These are phyloP conservation scores for Colletotrichum lini DNA, from an alignment of 2,329 filamentous ascomycete species.

Conservation along the genomic window DNA sequence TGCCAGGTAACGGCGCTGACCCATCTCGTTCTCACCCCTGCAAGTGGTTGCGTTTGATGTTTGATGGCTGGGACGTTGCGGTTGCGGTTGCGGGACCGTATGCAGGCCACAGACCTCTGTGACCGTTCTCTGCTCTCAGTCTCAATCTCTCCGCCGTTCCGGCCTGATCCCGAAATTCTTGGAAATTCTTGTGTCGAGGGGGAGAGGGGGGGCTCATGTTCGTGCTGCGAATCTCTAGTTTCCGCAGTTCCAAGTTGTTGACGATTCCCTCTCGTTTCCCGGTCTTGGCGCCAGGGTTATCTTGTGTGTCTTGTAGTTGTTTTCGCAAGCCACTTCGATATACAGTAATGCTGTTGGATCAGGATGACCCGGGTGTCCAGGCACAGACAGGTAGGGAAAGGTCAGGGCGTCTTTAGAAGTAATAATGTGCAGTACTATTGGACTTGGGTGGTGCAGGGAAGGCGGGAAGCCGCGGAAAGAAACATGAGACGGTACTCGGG, in stretches of 20 bases:
- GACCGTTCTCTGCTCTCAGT: background rate
- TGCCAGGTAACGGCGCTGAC: constrained; percentile 8
- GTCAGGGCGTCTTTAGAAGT: constrained; percentile 12
- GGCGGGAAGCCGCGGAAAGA: constrained; percentile 25
- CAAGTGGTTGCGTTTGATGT: constrained; percentile 22
- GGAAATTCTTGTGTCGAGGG: background rate
- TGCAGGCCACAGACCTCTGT: background rate
- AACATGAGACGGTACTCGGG: constrained; percentile 29
- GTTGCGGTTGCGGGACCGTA: background rate
- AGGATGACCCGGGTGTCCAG: background rate
- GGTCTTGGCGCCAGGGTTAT: background rate
- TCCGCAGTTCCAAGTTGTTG: background rate
- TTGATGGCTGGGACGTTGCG: background rate
- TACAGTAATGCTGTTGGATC: too few species aligned
- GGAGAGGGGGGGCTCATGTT: background rate
- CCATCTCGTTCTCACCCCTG: constrained; percentile 1
- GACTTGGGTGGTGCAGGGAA: constrained; percentile 29
- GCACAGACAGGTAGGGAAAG: background rate
- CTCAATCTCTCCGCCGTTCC: too few species aligned
- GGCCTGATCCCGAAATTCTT: background rate
- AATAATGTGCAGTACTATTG: constrained; percentile 17
- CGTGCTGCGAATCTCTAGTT: background rate
- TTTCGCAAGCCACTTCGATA: background rate
- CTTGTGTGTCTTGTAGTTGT: background rate
- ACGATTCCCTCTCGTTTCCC: background rate